phyloP scores from a whole-genome alignment of 2,329 filamentous ascomycete genomes.

The Blastomyces percursus region DNA sequence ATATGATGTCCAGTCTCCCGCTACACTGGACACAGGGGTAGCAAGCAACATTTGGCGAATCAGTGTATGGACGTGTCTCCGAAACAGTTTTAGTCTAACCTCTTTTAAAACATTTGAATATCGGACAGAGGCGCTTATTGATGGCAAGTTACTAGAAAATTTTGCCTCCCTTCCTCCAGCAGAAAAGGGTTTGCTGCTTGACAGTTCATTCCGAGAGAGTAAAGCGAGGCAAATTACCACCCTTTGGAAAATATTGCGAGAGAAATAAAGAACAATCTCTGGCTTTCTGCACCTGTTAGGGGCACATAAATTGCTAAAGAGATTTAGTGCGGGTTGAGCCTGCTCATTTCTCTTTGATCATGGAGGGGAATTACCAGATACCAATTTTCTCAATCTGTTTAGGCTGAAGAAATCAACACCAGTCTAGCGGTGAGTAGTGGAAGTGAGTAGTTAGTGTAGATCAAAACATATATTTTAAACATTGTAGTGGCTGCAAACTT shows the following conservation, averaged over 20 bases:
- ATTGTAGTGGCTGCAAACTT: background rate
- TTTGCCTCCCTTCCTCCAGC: background rate
- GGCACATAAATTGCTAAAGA: background rate
- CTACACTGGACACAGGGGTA: background rate
- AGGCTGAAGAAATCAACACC: background rate
- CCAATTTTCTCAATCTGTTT: background rate
- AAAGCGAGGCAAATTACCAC: background rate
- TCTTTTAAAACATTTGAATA: background rate
- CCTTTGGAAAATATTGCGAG: background rate
- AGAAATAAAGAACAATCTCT: background rate
- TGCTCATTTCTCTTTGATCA: background rate
- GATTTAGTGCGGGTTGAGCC: too few relatives aligned
- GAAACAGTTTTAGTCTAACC: background rate
- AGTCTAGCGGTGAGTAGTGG: background rate
- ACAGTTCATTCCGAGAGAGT: background rate
- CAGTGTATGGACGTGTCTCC: background rate
- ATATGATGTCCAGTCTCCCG: background rate
- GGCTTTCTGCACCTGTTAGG: background rate
- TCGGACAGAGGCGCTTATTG: background rate
- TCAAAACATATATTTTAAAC: background rate
- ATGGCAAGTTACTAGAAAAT: background rate
- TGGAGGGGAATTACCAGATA: background rate
- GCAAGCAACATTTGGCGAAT: background rate
- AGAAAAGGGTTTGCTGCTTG: background rate
- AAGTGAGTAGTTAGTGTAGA: background rate